Conservation (phyloP, 495 filamentous ascomycete genomes). For the Chaetomium cochliodes region DNA sequence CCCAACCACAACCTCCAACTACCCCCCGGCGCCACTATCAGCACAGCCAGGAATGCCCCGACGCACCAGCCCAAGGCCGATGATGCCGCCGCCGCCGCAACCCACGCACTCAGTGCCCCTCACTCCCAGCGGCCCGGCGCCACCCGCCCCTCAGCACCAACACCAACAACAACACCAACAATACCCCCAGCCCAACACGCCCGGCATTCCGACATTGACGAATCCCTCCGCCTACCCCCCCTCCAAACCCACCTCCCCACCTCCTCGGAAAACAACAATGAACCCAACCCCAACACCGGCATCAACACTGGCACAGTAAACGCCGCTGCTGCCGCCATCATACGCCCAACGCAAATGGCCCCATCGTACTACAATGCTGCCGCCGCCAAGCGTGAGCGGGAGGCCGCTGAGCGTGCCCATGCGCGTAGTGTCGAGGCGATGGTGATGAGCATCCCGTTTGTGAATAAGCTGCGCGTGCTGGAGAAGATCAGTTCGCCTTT, state of each 20-base stretch:
- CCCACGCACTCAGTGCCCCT: background rate
- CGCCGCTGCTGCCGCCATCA: too few relatives aligned
- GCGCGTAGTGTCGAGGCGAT: slow-evolving; percentile 60
- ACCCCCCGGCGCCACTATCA: slow-evolving; percentile 12
- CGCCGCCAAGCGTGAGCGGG: background rate
- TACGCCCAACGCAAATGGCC: slow-evolving; percentile 6
- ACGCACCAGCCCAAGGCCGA: slow-evolving; percentile 13
- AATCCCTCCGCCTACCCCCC: slow-evolving; percentile 57
- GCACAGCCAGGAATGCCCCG: slow-evolving; percentile 11
- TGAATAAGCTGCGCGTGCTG: slow-evolving; percentile 57
- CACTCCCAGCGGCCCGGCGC: background rate
- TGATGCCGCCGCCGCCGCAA: slow-evolving; percentile 8
- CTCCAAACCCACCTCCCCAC: slow-evolving; percentile 50
- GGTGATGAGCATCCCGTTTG: slow-evolving; percentile 68
- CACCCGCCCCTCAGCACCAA: background rate
- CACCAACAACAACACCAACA: slow-evolving; percentile 5
- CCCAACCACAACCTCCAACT: slow-evolving; percentile 5
- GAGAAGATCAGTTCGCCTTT: slow-evolving; percentile 47
- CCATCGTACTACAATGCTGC: background rate
- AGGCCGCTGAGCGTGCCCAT: background rate
- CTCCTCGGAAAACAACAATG: slow-evolving; percentile 15
- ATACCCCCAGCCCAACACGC: background rate
- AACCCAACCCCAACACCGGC: too few relatives aligned
- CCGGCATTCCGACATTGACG: slow-evolving; percentile 35
- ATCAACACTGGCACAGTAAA: too few relatives aligned